Conservation (phyloP, 352 stramenopile species). For the Phytopythium oedochilum region DNA sequence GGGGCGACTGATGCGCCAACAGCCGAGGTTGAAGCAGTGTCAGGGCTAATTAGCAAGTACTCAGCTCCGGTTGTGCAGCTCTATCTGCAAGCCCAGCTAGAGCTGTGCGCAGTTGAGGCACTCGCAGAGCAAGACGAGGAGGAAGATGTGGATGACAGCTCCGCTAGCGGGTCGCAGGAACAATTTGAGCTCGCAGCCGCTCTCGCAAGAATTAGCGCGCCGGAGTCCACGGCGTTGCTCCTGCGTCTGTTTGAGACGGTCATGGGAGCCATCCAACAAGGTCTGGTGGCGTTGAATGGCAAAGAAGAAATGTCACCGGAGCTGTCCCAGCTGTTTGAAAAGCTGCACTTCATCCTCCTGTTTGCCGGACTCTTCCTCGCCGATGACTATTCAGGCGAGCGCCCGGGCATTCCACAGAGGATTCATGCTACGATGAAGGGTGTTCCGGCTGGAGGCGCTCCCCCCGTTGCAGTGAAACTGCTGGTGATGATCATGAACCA, state of each 20-base stretch:
- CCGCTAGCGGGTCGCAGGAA: slow-evolving; percentile 47
- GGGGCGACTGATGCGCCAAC: slow-evolving; percentile 18
- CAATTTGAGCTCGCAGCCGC: slow-evolving; percentile 71
- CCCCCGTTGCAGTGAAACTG: slow-evolving; percentile 48
- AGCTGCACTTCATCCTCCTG: slow-evolving; percentile 75
- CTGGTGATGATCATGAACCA: slow-evolving; percentile 67
- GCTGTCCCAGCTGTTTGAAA: slow-evolving; percentile 69
- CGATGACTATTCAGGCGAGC: slow-evolving; percentile 76
- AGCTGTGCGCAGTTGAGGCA: slow-evolving; percentile 60
- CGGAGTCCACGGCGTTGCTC: slow-evolving; percentile 45
- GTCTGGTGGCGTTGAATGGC: slow-evolving; percentile 33
- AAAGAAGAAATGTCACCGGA: slow-evolving; percentile 44
- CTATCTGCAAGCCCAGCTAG: slow-evolving; percentile 73
- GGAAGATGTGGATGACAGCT: slow-evolving; percentile 82
- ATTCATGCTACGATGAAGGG: slow-evolving; percentile 41
- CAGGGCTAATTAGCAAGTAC: slow-evolving; percentile 42
- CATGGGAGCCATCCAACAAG: slow-evolving; percentile 40
- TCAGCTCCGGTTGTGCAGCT: slow-evolving; percentile 64
- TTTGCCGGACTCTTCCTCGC: slow-evolving; percentile 74
- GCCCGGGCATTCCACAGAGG: slow-evolving; percentile 53
- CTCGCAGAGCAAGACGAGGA: slow-evolving; percentile 73
- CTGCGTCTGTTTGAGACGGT: slow-evolving; percentile 61
- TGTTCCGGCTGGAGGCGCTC: slow-evolving; percentile 7
- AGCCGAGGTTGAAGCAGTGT: slow-evolving; percentile 27
- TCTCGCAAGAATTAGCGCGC: slow-evolving; percentile 59